Evolutionary conservation across 2,329 filamentous ascomycete genomes (phyloP).

Genomic region (Phyllosticta citribraziliensis): DNA sequence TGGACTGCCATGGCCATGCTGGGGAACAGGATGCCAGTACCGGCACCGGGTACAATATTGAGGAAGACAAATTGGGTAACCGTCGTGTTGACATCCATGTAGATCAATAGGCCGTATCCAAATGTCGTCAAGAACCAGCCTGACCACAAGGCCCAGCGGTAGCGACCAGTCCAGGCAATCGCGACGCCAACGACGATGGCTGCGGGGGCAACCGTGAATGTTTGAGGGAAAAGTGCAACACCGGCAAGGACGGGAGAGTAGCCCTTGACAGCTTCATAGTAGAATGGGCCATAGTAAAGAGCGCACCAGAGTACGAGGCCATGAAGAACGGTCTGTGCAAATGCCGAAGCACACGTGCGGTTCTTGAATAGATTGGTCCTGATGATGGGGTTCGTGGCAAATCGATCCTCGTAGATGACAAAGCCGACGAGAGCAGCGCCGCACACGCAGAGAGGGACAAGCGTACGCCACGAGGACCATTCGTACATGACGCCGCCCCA

Average conservation of each 20-base stretch:
- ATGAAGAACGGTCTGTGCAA: constrained; percentile 46
- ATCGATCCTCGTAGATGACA: constrained; percentile 44
- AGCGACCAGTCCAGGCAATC: constrained; percentile 47
- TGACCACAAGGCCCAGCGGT: constrained; percentile 50
- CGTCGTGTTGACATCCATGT: constrained; percentile 41
- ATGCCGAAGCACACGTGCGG: constrained; percentile 41
- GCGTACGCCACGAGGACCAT: constrained; percentile 53
- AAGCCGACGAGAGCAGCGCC: constrained; percentile 42
- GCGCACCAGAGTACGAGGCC: constrained; percentile 39
- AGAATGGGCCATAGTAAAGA: constrained; percentile 35
- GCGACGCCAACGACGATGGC: constrained; percentile 46
- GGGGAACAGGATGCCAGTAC: constrained; percentile 56
- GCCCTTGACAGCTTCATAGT: constrained; percentile 32
- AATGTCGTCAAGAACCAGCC: constrained; percentile 53
- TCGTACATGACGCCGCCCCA: constrained; percentile 57
- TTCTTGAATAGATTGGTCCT: constrained; percentile 37
- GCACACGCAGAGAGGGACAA: constrained; percentile 53
- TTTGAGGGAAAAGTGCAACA: constrained; percentile 31
- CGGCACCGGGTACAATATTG: constrained; percentile 50
- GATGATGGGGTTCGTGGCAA: constrained; percentile 43
- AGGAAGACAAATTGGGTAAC: constrained; percentile 50
- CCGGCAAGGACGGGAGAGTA: constrained; percentile 30
- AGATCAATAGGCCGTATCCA: constrained; percentile 46
- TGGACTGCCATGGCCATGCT: constrained; percentile 55
- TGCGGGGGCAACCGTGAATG: constrained; percentile 53